Evolutionary conservation across 371 early-diverging fungal species (phyloP).

Genomic region (Phascolomyces articulosus): DNA sequence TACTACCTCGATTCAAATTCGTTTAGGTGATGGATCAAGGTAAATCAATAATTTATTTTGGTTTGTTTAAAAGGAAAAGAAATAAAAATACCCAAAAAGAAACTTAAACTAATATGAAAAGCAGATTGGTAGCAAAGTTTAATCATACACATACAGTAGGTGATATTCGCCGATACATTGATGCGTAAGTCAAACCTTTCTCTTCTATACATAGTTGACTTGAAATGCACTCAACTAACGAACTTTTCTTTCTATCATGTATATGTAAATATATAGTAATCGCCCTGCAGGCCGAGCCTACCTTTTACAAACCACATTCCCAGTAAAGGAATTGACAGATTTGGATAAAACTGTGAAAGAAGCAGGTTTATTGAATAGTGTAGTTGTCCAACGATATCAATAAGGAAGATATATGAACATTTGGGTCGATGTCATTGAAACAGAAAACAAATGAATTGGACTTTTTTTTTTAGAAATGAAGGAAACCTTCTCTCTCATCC

Average conservation of each 20-base stretch:
- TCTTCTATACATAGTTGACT: not conserved
- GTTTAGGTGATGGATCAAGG: constrained; percentile 89
- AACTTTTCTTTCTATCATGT: not conserved
- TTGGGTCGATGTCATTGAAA: too few relatives aligned
- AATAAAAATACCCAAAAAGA: not conserved
- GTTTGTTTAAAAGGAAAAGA: not conserved
- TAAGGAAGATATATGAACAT: constrained; percentile 38
- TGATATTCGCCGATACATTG: constrained; percentile 78
- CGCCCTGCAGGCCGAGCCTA: constrained; percentile 66
- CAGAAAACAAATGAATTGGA: too few relatives aligned
- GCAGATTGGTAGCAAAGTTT: constrained; percentile 80
- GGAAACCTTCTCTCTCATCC: too few relatives aligned
- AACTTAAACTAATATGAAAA: too few relatives aligned
- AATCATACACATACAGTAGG: constrained; percentile 91
- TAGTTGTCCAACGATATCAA: constrained; percentile 77
- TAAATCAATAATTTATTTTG: constrained; percentile 20
- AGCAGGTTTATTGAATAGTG: constrained; percentile 85
- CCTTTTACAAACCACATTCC: constrained; percentile 83
- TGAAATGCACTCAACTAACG: not conserved
- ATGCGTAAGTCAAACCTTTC: constrained; percentile 47
- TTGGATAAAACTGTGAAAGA: constrained; percentile 71
- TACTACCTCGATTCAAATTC: constrained; percentile 86
- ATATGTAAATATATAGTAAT: constrained; percentile 28
- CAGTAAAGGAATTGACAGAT: constrained; percentile 75
- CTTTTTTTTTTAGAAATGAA: too few relatives aligned